phyloP scores from a whole-genome alignment of 106 monocot genomes.

The Dioscorea alata region DNA sequence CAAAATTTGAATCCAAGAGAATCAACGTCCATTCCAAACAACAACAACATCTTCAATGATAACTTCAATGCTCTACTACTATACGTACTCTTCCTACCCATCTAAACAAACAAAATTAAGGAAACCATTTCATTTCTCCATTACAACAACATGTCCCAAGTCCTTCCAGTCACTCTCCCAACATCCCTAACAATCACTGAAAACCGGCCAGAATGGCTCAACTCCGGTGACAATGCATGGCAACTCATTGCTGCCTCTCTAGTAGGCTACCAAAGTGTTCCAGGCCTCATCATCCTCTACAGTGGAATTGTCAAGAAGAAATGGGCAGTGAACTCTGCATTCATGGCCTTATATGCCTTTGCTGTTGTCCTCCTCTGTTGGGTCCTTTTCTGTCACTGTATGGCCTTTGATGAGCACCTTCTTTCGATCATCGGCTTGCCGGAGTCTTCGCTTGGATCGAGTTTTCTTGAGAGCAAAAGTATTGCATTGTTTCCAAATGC shows the following conservation, averaged over 20 bases:
- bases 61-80: too few relatives aligned
- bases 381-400: slow-evolving; percentile 28
- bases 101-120: too few relatives aligned
- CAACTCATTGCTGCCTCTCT: slow-evolving; percentile 25
- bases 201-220: slow-evolving; percentile 27
- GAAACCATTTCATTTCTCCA: too few relatives aligned
- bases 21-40: too few relatives aligned
- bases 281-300: slow-evolving; percentile 37
- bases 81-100: too few relatives aligned
- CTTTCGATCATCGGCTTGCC: slow-evolving; percentile 42
- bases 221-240: slow-evolving; percentile 37
- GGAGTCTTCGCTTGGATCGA: slow-evolving; percentile 16
- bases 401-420: slow-evolving; percentile 42
- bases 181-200: too few relatives aligned
- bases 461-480: slow-evolving; percentile 21
- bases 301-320: slow-evolving; percentile 41
- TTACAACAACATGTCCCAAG: too few relatives aligned
- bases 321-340: slow-evolving; percentile 40
- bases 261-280: slow-evolving; percentile 34
- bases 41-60: too few relatives aligned
- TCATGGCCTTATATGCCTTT: slow-evolving; percentile 43
- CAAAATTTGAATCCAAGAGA: too few relatives aligned
- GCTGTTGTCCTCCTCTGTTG: slow-evolving; percentile 32
- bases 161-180: too few relatives aligned
- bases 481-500: slow-evolving; percentile 29